Percentiles rank a stretch among this genome's conserved stretches.
These are phyloP conservation scores for Cystobasidium onofrii DNA, from an alignment of 768 basidiomycete genomes.

Conservation along the genomic window DNA sequence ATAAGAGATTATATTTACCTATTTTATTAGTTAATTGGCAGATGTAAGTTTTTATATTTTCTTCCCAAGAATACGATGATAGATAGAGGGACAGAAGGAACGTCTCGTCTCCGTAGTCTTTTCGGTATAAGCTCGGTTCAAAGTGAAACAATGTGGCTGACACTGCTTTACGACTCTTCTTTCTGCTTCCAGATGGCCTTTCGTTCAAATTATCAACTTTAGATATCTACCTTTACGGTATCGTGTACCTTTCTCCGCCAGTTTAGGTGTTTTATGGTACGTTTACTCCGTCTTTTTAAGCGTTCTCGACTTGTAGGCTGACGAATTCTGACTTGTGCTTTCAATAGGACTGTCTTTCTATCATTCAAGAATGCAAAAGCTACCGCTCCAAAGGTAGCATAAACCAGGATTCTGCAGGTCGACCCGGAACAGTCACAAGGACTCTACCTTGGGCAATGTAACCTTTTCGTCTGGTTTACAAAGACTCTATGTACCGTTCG, in stretches of 20 bases:
- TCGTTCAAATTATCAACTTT: constrained; percentile 33
- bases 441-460: no score
- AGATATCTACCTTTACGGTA: constrained; percentile 27
- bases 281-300: not conserved
- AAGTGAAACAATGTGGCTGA: not conserved
- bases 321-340: not conserved
- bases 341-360: constrained; percentile 19
- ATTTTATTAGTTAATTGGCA: constrained; percentile 31
- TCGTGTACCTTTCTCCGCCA: constrained; percentile 20
- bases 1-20: constrained; percentile 17
- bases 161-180: no score
- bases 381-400: not conserved
- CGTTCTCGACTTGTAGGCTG: no score
- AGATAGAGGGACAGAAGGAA: no score
- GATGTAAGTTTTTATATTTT: not conserved
- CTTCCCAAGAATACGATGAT: no score
- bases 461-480: no score
- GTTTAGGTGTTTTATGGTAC: constrained; percentile 13
- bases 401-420: no score
- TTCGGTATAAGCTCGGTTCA: not conserved
- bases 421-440: no score
- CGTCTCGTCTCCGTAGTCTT: no score
- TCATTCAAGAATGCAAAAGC: constrained; percentile 11
- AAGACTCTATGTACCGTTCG: no score
- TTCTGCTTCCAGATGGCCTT: constrained; percentile 11